Base-by-base conservation (phyloP, 306 rosid species). In the Quercus cerris region DNA sequence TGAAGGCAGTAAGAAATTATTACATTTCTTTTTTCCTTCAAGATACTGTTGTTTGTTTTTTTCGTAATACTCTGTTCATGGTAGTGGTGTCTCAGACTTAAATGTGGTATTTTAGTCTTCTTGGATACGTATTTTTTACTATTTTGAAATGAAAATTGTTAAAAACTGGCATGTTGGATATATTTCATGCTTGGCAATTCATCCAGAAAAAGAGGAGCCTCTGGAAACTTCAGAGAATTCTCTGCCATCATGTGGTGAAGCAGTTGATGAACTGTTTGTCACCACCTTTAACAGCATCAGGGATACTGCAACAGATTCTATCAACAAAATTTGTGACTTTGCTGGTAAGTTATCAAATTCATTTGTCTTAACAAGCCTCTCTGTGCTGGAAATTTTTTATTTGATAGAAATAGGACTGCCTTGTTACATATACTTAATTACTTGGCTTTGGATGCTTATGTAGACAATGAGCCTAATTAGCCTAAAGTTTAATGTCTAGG, bases 261-360 rank as follows among this genome's bases (percentile, higher is more conserved):
- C 84, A 78, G 75, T 82, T 28, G 89, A 88, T 77, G 89, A 84
- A 78, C 84, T 88, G 58, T 88, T 88, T 75, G 80, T 63, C 82
- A 84, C 77, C 74, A 88, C 90, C 78, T 88, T 88, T 35, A 68
- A 82, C 78, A 78, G 82, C 77, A 88, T 84, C 55, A 82, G 79
- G 82, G 87, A 84, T 80, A 56, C 82, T 22, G 54, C 81, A 30
- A 72, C 76, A 52, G 81, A 71, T 77, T 78, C 78, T 67, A 82
- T 80, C 83, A 80, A 80, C 78, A 86, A 82, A 78, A 75, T 88
- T 35, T 86, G 90, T 67, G 88, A 86, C 75, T 80, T 88, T 49
- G 67, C 56, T 31, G 92, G 92, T 86, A 46, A 83, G 86, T 38
- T 68, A 11, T 55, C 15, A 64, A 41, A 28, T 68, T 10, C 3